Evolutionary conservation across 495 filamentous ascomycete species (phyloP), one percentile per base, ranked within the genome.

Genomic region (Stereocaulon alpinum): DNA sequence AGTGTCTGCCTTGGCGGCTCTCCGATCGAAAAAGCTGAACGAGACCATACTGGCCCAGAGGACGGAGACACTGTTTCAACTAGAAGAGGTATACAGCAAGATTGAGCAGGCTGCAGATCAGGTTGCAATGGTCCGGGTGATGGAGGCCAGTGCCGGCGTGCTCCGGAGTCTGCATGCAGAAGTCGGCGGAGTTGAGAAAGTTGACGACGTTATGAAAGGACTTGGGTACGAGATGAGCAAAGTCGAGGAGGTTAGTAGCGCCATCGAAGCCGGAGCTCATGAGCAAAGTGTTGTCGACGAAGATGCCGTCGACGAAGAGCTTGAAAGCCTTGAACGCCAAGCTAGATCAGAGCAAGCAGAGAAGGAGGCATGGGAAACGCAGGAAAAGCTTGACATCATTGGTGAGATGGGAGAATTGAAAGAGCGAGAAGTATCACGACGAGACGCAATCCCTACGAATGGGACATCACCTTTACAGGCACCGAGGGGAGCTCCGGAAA

Each of bases 61-160:
- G 3, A 77, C 83, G 24, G 83, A 82, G 11, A 86, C 85, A 0
- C 77, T 93, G 1, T 71, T 71, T n/a, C 90, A 95, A 70, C 75
- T 96, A 0, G 89, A 96, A 70, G 83, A 87, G 48, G 83, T 95
- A 0, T 86, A 86, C 55, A 68, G 73, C 10, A 86, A 84, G 65
- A 90, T 98, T 56, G 84, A 95, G 70, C 85, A 91, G 70, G 94
- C 93, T 1, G 77, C 81, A 2, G 87, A 88, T 65, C 89, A 95
- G 53, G 80, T 95, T 18, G 83, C 87, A 57, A 76, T 95, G 18
- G 80, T 96, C 3, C 75, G 75, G 55, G 84, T 88, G 11, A 92
- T 98, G 86, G 82, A 90, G 66, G 81, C 83, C 20, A 86, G 86
- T 65, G 80, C 84, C 11, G 77, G 74, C 15, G 88, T 87, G 6